Base-by-base conservation (phyloP, 352 stramenopile species). In the Peronospora tabacina region DNA sequence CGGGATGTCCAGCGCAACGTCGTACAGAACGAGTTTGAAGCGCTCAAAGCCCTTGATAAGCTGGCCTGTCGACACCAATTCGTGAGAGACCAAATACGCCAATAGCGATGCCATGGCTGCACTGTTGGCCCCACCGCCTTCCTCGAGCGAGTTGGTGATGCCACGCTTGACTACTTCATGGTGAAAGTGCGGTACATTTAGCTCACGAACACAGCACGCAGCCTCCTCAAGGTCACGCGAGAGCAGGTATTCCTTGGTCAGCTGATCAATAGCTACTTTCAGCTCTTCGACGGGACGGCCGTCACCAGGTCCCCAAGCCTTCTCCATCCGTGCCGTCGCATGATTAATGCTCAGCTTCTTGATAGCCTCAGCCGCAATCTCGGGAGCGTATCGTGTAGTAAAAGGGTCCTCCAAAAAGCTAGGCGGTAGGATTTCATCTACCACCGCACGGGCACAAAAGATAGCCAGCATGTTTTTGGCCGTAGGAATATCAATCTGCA, bases 371-470 rank as follows among this genome's bases (percentile, higher is more conserved):
- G 93, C 87, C 9, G 97, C 90, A n/a, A 99, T 96, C 39, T 89
- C 74, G 30, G 95, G 90, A 12, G 92, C 92, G 48, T 98, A 95
- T 30, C 82, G 77, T 49, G 85, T 67, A 55, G 98, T 95, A 63
- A 98, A 95, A 28, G 92, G 87, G 54, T 99, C 94, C 46, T 95
- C 94, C 10, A 99, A 64, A 59, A 98, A 98, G 33, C 92, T 96
- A 15, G 97, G 97, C 29, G 97, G 93, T 10, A 99, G 61, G 28
- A 99, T 96, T 63, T 99, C 97, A 60, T 99, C 97, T 30, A 98
- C 95, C 8, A 99, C 94, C 5, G 95, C 96, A 17, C 97, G 87
- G 4, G 96, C 97, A 24, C 97, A 73, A 74, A 99, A 99, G 56
- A 95, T 97, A 30, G 91, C 83, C 22, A 98, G 74, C 80, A 97